Percentiles rank a stretch among this genome's conserved stretches.
These are phyloP conservation scores for Zanthoxylum bungeanum DNA, from an alignment of 345 rosid species.

Conservation along the genomic window DNA sequence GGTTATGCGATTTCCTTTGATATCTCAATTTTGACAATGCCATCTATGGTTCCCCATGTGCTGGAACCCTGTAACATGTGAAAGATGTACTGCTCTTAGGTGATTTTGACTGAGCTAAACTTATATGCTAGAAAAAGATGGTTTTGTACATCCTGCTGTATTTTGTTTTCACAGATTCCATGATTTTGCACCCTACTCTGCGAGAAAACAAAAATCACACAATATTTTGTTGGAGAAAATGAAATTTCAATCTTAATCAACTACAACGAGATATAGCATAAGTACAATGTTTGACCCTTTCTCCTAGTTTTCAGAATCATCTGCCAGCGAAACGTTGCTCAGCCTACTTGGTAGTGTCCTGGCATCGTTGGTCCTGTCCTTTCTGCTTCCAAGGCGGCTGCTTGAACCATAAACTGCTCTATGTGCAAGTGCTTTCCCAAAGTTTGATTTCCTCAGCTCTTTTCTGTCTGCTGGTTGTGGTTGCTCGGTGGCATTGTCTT, in stretches of 20 bases:
- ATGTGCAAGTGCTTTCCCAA: constrained; percentile 46
- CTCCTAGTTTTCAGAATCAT: constrained; percentile 23
- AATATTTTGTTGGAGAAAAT: background rate
- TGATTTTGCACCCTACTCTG: background rate
- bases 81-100: background rate
- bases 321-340: constrained; percentile 44
- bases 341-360: constrained; percentile 32
- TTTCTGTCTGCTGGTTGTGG: constrained; percentile 7
- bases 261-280: background rate
- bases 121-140: background rate
- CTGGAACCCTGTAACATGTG: too few relatives aligned
- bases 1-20: background rate
- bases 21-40: background rate
- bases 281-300: background rate
- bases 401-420: constrained; percentile 43
- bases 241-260: background rate
- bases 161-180: background rate
- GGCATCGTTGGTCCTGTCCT: constrained; percentile 26
- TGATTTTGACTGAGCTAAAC: background rate
- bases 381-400: constrained; percentile 33
- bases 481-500: constrained; percentile 3
- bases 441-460: constrained; percentile 13
- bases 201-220: background rate
- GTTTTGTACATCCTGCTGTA: background rate
- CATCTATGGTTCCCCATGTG: background rate